phyloP scores from a whole-genome alignment of 2,329 filamentous ascomycete genomes.

The Amphichorda felina region DNA sequence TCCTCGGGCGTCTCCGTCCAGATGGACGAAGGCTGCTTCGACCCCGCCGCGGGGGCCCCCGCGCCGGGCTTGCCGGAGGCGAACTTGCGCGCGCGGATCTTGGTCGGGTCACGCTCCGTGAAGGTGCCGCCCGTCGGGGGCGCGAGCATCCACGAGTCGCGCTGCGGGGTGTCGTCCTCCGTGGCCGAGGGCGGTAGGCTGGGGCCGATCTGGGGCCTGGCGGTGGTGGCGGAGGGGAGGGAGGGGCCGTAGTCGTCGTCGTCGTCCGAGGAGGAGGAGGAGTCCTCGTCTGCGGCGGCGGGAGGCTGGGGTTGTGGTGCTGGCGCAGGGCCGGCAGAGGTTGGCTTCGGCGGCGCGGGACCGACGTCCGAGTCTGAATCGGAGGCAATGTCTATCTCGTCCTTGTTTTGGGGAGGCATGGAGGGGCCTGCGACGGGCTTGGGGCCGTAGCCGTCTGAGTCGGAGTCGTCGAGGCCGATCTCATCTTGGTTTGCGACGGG shows the following conservation, averaged over 20 bases:
- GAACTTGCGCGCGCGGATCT: slow-evolving; percentile 73
- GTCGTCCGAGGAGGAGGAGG: slow-evolving; percentile 28
- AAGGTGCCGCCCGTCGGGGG: slow-evolving; percentile 47
- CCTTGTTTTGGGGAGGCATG: slow-evolving; percentile 15
- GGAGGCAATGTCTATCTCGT: slow-evolving; percentile 27
- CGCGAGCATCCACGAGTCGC: slow-evolving; percentile 78
- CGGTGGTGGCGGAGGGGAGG: slow-evolving; percentile 34
- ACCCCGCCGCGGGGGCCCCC: slow-evolving; percentile 13
- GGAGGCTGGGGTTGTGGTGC: slow-evolving; percentile 23
- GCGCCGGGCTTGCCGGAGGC: slow-evolving; percentile 41
- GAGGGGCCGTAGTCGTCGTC: slow-evolving; percentile 49
- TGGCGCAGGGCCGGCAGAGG: slow-evolving; percentile 19
- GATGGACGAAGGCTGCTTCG: slow-evolving; percentile 37
- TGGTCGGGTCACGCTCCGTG: slow-evolving; percentile 67
- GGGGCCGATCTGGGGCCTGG: slow-evolving; percentile 29
- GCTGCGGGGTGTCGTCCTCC: slow-evolving; percentile 38
- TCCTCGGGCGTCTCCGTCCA: slow-evolving; percentile 92
- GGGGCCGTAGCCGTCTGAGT: slow-evolving; percentile 23
- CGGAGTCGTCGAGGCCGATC: slow-evolving; percentile 28
- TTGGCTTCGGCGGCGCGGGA: slow-evolving; percentile 21
- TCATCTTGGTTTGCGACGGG: slow-evolving; percentile 31
- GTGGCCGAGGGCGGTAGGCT: slow-evolving; percentile 15
- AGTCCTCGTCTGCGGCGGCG: slow-evolving; percentile 19
- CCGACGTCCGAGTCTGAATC: slow-evolving; percentile 22
- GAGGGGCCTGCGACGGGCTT: slow-evolving; percentile 11